Conservation (phyloP, 2,329 filamentous ascomycete genomes). For the Penicillium hordei region DNA sequence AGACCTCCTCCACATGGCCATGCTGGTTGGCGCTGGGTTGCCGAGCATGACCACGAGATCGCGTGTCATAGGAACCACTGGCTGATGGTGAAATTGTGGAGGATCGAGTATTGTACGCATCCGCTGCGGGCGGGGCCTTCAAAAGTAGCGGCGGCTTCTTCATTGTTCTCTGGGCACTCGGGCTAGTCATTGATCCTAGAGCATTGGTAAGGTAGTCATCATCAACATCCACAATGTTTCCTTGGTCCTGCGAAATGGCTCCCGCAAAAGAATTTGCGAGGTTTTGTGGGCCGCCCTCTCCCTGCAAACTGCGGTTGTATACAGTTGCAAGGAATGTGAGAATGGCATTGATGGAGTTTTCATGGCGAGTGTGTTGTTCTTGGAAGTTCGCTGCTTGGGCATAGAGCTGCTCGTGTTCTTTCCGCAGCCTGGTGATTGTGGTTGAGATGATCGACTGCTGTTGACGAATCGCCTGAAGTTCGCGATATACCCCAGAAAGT, state of each 20-base stretch:
- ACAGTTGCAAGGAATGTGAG: conserved; percentile 95
- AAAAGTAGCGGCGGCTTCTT: conserved; percentile 50
- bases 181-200: conserved; percentile 37
- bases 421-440: conserved; percentile 75
- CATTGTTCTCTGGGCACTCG: conserved; percentile 41
- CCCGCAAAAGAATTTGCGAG: conserved; percentile 81
- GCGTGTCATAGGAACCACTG: conserved; percentile 33
- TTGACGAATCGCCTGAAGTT: conserved; percentile 77
- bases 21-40: conserved; percentile 34
- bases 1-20: conserved; percentile 47
- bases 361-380: conserved; percentile 89
- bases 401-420: conserved; percentile 84
- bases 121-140: conserved; percentile 42
- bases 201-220: conserved; percentile 49
- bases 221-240: conserved; percentile 63
- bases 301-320: conserved; percentile 89
- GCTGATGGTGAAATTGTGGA: conserved; percentile 39
- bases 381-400: conserved; percentile 88
- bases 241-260: conserved; percentile 65
- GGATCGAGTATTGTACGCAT: conserved; percentile 31
- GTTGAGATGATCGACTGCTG: conserved; percentile 84
- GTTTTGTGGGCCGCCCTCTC: conserved; percentile 71
- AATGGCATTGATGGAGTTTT: conserved; percentile 98
- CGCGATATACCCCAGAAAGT: conserved; percentile 71
- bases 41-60: conserved; percentile 31